Base-by-base conservation (phyloP, 257 asterid species). In the Thymus quinquecostatus region DNA sequence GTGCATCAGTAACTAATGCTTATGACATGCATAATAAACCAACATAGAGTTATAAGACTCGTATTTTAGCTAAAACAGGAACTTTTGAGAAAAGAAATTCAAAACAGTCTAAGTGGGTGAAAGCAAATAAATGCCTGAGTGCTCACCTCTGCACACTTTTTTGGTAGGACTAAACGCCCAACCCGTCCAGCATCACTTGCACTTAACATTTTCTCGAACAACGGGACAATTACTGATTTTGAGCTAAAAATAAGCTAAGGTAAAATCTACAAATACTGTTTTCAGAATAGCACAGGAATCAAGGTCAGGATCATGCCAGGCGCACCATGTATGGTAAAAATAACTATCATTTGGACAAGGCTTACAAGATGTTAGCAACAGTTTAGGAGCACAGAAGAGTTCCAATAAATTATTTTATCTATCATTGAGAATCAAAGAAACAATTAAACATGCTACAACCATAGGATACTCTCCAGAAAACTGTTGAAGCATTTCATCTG, bases 171-270 rank as follows among this genome's bases (percentile, higher is more conserved):
- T 77, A 94, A 70, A 79, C 98, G 96, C 73, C 98, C 97, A 71
- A 94, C 82, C 79, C 90, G 77, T 59, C 98, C 95, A 73, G 98
- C 97, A 77, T 94, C 98, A 59, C 97, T 94, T 73, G 97, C 97
- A 68, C 95, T 94, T 68, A 94, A 80, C 86, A 85, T 89, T 86
- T 94, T 94, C 86, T 94, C 97, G 47, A 94, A 94, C 87, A 94
- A 75, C 51, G 98, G 97, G 60, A 86, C 89, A 28, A 91, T 86
- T 58, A 85, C 87, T 56, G 89, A 83, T 69, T 85, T 91, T 55
- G 92, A 83, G 77, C 97, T 89, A 69, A 60, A 64, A 77, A 70
- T 66, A 77, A 76, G 90, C 88, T 86, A 87, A 85, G 96, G 89
- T 71, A 48, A 80, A 75, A 72, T 75, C 78, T 58, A 75, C 45